Conservation (phyloP, 2,329 filamentous ascomycete genomes). For the Trichoderma polysporum region DNA sequence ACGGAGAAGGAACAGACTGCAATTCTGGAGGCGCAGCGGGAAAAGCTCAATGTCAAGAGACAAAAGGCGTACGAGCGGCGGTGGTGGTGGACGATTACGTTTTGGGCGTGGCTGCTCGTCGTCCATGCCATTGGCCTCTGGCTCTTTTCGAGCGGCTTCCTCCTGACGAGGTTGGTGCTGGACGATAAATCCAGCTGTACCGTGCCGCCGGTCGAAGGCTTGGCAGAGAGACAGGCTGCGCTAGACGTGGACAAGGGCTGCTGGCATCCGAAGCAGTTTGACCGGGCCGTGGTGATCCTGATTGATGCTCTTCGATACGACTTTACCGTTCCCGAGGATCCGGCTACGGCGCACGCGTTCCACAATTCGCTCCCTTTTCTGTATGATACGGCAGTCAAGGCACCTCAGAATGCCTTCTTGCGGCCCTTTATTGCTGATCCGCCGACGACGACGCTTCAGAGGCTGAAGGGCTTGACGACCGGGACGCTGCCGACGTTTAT, state of each 20-base stretch:
- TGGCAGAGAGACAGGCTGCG: conserved; percentile 46
- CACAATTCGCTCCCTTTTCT: conserved; percentile 87
- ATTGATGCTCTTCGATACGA: conserved; percentile 96
- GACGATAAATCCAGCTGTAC: conserved; percentile 72
- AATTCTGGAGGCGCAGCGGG: conserved; percentile 45
- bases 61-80: conserved; percentile 52
- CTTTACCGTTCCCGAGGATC: conserved; percentile 76
- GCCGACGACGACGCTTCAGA: conserved; percentile 87
- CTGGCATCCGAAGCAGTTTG: conserved; percentile 94
- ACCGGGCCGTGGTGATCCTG: conserved; percentile 85
- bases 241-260: conserved; percentile 65
- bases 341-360: conserved; percentile 52
- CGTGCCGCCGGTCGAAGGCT: conserved; percentile 62
- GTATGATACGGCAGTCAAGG: conserved; percentile 73
- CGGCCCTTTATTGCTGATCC: conserved; percentile 96
- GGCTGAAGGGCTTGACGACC: conserved; percentile 90
- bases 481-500: conserved; percentile 94
- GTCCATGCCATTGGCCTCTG: conserved; percentile 81
- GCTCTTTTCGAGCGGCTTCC: conserved; percentile 92
- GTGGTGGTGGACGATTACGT: conserved; percentile 60
- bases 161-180: conserved; percentile 80
- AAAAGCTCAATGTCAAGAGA: conserved; percentile 48
- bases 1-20: conserved; percentile 37
- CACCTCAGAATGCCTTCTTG: conserved; percentile 81
- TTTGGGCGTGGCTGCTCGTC: conserved; percentile 68